Conservation (phyloP, 192 early-diverging fungal genomes). For the Oehlia diaphana region DNA sequence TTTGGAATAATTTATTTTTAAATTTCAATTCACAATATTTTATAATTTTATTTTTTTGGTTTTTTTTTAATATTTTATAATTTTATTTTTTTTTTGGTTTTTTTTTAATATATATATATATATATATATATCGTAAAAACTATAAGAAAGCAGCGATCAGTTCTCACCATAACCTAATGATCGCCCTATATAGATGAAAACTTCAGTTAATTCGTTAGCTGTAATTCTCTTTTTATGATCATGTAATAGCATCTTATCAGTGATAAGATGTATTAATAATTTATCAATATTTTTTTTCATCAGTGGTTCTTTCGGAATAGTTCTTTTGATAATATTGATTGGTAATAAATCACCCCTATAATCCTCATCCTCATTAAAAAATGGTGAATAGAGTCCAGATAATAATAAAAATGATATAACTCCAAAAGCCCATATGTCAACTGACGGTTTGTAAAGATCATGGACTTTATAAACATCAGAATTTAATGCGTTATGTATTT, state of each 20-base stretch:
- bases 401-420: conserved; percentile 92
- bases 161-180: no score
- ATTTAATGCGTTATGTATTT: conserved; percentile 44
- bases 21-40: no score
- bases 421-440: conserved; percentile 95
- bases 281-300: not conserved
- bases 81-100: no score
- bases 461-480: not conserved
- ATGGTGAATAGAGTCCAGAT: conserved; percentile 79
- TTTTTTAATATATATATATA: no score
- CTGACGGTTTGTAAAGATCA: conserved; percentile 77
- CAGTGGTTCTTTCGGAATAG: not conserved
- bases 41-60: no score
- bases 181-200: not conserved
- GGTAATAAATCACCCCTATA: no score
- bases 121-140: no score
- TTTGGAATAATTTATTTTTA: no score
- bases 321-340: not conserved
- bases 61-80: no score
- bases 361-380: conserved; percentile 28
- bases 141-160: no score
- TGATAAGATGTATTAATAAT: not conserved
- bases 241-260: not conserved
- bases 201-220: not conserved
- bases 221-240: not conserved